phyloP scores from a whole-genome alignment of 441 rosid genomes.

The Dalechampia spathulata region DNA sequence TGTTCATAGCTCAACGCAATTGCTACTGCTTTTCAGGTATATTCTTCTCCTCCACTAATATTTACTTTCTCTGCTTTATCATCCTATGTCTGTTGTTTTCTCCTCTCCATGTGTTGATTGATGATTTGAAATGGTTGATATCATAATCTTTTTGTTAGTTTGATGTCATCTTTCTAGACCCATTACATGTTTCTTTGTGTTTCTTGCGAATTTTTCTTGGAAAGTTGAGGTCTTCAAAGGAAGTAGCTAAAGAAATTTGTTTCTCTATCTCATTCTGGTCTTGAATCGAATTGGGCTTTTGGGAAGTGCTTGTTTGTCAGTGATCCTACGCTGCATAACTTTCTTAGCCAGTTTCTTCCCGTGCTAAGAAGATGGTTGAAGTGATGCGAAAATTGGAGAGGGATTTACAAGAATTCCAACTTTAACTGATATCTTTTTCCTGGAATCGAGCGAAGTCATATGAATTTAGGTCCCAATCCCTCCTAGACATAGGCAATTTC shows the following conservation, averaged over 20 bases:
- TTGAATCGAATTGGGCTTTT: background rate
- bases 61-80: too few species aligned
- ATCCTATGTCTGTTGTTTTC: too few species aligned
- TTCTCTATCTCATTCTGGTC: background rate
- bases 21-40: too few species aligned
- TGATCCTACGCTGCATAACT: background rate
- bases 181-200: background rate
- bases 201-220: background rate
- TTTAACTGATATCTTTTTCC: background rate
- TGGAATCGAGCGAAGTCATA: background rate
- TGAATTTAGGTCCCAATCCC: background rate
- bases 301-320: too few species aligned
- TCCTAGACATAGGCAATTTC: background rate
- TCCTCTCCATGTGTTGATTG: too few species aligned
- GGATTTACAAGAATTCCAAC: background rate
- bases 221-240: constrained; percentile 1
- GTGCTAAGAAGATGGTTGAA: background rate
- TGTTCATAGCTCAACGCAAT: too few species aligned
- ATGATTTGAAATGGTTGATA: background rate
- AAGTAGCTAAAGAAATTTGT: background rate
- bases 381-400: background rate
- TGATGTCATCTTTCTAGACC: background rate
- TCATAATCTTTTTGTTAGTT: background rate
- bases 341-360: background rate
- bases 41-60: too few species aligned